phyloP scores from a whole-genome alignment of 2,329 filamentous ascomycete species.

The Paracorniculantispora psalliotae region DNA sequence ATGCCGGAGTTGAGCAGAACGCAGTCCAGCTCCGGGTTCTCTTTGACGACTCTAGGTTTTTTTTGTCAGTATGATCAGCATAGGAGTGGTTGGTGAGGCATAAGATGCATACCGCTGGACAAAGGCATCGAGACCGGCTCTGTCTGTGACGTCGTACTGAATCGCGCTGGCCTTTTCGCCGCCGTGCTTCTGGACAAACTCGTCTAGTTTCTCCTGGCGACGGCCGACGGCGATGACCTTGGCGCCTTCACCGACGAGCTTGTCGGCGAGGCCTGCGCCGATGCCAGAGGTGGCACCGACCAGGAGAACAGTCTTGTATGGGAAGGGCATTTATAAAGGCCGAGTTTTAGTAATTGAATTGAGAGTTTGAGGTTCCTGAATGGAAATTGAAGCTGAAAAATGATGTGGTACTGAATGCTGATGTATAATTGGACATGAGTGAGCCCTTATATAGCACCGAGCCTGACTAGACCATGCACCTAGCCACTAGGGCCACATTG shows the following conservation, averaged over 20 bases:
- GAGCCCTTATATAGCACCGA: too few relatives aligned
- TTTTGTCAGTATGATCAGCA: not conserved
- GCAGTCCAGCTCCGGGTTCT: conserved; percentile 48
- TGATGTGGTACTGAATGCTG: too few relatives aligned
- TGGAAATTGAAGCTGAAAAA: not conserved
- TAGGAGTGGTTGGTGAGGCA: not conserved
- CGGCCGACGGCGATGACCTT: conserved; percentile 44
- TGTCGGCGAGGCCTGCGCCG: conserved; percentile 26
- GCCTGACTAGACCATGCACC: too few relatives aligned
- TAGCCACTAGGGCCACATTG: too few relatives aligned
- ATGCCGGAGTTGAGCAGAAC: conserved; percentile 54
- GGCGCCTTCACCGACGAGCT: conserved; percentile 34
- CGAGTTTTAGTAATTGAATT: not conserved
- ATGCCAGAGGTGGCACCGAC: conserved; percentile 29
- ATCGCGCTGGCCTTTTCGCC: conserved; percentile 33
- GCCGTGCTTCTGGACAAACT: conserved; percentile 40
- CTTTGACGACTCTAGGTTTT: conserved; percentile 11
- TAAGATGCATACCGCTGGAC: conserved; percentile 12
- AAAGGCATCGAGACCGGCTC: conserved; percentile 27
- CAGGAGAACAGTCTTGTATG: conserved; percentile 50
- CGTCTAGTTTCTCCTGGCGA: conserved; percentile 43
- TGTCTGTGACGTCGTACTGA: conserved; percentile 39
- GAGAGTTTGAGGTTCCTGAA: not conserved
- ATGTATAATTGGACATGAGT: too few relatives aligned
- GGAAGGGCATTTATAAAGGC: conserved; percentile 40